Conservation (phyloP, 805 yeast genomes). For the Pichia sporocuriosa region DNA sequence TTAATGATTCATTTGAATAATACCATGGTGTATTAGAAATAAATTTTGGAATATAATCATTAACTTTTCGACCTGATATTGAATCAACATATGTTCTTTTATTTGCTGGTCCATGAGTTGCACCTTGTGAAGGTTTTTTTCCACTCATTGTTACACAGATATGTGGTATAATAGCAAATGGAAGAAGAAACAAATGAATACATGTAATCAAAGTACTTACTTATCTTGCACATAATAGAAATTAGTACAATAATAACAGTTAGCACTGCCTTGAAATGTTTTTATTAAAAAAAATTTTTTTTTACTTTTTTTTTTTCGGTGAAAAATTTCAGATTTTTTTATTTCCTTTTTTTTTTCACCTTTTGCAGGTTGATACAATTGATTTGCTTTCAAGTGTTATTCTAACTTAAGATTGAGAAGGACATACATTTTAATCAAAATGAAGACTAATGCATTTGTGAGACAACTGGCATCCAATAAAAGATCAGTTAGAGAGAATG, state of each 20-base stretch:
- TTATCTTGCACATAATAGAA: too few species aligned
- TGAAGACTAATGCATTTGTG: constrained; percentile 50
- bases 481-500: constrained; percentile 65
- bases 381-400: background rate
- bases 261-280: too few species aligned
- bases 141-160: constrained; percentile 1
- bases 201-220: too few species aligned
- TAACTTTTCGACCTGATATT: constrained; percentile 23
- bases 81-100: constrained; percentile 15
- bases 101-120: constrained; percentile 3
- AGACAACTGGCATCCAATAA: constrained; percentile 81
- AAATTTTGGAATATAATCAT: constrained; percentile 35
- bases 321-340: too few species aligned
- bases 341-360: too few species aligned
- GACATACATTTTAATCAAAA: background rate
- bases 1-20: constrained; percentile 22
- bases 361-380: too few species aligned
- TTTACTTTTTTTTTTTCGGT: too few species aligned
- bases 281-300: too few species aligned
- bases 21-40: constrained; percentile 39
- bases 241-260: too few species aligned
- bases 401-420: background rate
- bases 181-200: too few species aligned
- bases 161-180: too few species aligned
- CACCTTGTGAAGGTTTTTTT: background rate